These are phyloP conservation scores for Annulohypoxylon moriforme DNA, from an alignment of 495 filamentous ascomycete species.

Conservation along the genomic window DNA sequence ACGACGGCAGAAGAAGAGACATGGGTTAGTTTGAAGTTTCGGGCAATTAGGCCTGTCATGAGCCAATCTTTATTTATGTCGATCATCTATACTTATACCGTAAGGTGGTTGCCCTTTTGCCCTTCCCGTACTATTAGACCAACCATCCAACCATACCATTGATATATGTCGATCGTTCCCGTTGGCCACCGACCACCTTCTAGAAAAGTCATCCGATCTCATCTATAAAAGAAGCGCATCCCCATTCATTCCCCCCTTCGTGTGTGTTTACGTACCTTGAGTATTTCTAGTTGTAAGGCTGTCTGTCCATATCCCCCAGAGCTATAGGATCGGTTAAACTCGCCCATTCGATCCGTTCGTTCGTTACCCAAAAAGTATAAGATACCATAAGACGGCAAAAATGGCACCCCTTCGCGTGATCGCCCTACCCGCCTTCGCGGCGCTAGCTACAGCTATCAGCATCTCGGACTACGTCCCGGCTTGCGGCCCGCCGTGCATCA, in stretches of 20 bases:
- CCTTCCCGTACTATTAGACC: background rate
- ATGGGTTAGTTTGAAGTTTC: conserved; percentile 44
- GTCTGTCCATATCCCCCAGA: conserved; percentile 2
- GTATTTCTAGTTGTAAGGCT: conserved; percentile 12
- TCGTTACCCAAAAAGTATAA: conserved; percentile 29
- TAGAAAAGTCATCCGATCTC: conserved; percentile 24
- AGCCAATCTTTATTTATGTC: conserved; percentile 24
- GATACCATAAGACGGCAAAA: conserved; percentile 16
- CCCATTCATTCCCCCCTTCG: conserved; percentile 10
- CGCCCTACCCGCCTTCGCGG: conserved; percentile 51
- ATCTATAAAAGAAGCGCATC: conserved; percentile 35
- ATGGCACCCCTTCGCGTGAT: conserved; percentile 49
- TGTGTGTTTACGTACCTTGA: conserved; percentile 5
- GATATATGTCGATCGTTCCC: conserved; percentile 33
- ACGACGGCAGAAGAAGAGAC: conserved; percentile 9
- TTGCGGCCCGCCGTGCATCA: conserved; percentile 57
- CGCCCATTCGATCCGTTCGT: conserved; percentile 25
- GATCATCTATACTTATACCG: conserved; percentile 39
- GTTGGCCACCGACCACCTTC: conserved; percentile 31
- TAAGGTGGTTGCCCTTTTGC: conserved; percentile 16
- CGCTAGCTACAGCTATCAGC: conserved; percentile 52
- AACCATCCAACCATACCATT: no score
- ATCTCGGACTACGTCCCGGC: conserved; percentile 52
- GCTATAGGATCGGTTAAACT: conserved; percentile 8
- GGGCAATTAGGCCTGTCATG: conserved; percentile 41